These are phyloP conservation scores for Metschnikowia lachancei DNA, from an alignment of 805 yeast genomes.

Conservation along the genomic window DNA sequence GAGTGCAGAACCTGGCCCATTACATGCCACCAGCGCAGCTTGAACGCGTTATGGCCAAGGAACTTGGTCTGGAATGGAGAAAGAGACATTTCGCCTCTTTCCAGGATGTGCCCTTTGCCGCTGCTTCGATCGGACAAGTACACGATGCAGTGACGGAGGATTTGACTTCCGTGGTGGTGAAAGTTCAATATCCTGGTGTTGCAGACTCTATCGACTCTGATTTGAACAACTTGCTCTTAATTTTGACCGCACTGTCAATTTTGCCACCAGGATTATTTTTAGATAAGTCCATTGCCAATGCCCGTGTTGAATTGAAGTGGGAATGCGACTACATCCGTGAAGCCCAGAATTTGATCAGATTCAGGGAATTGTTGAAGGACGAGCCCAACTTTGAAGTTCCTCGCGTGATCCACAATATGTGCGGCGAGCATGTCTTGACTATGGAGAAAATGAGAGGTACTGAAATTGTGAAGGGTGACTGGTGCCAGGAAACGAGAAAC, in stretches of 20 bases:
- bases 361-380: slow-evolving; percentile 51
- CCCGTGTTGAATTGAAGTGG: slow-evolving; percentile 92
- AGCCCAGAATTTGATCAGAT: slow-evolving; percentile 70
- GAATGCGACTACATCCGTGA: slow-evolving; percentile 95
- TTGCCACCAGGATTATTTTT: slow-evolving; percentile 89
- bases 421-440: slow-evolving; percentile 81
- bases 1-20: slow-evolving; percentile 92
- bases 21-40: slow-evolving; percentile 95
- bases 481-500: slow-evolving; percentile 70
- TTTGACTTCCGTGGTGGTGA: slow-evolving; percentile 80
- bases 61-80: slow-evolving; percentile 82
- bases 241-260: slow-evolving; percentile 80
- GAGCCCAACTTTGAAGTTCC: slow-evolving; percentile 77
- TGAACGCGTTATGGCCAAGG: slow-evolving; percentile 65
- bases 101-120: slow-evolving; percentile 89
- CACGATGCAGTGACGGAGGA: slow-evolving; percentile 74
- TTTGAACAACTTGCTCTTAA: slow-evolving; percentile 75
- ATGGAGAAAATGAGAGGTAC: slow-evolving; percentile 85
- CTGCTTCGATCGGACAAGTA: slow-evolving; percentile 97
- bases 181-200: slow-evolving; percentile 97
- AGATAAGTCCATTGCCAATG: slow-evolving; percentile 89
- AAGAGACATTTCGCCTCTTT: slow-evolving; percentile 61
- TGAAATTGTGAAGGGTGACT: slow-evolving; percentile 74
- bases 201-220: slow-evolving; percentile 92
- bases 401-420: slow-evolving; percentile 67